A percentile compares a stretch with the other conserved stretches of the same genome.
These are phyloP conservation scores for Arthrobotrys iridis DNA, from an alignment of 2,329 filamentous ascomycete genomes.

Conservation along the genomic window DNA sequence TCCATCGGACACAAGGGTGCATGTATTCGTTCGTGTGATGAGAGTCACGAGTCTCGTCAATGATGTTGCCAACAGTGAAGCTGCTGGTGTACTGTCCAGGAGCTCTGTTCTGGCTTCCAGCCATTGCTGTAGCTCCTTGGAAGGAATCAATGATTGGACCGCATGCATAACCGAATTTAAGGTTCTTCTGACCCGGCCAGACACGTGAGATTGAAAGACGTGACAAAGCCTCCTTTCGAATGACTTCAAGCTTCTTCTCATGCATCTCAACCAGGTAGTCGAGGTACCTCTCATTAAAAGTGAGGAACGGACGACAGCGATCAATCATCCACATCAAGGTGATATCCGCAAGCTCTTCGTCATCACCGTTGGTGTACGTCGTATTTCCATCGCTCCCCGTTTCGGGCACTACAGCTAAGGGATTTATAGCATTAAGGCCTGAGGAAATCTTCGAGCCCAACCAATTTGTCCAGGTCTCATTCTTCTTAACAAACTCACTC, in stretches of 20 bases:
- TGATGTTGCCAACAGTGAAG: slow-evolving; percentile 44
- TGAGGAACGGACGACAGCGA: slow-evolving; percentile 56
- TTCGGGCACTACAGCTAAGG: slow-evolving; percentile 18
- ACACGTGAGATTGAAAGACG: slow-evolving; percentile 18
- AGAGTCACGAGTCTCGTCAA: slow-evolving; percentile 33
- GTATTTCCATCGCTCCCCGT: slow-evolving; percentile 32
- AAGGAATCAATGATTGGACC: slow-evolving; percentile 45
- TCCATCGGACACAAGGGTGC: slow-evolving; percentile 47
- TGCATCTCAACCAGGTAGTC: slow-evolving; percentile 35
- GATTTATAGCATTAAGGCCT: slow-evolving; percentile 36
- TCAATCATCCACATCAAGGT: slow-evolving; percentile 63
- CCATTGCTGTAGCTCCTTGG: slow-evolving; percentile 31
- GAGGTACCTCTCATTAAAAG: slow-evolving; percentile 56
- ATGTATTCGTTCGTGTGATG: slow-evolving; percentile 52
- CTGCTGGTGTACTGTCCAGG: slow-evolving; percentile 44
- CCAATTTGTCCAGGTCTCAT: slow-evolving; percentile 20
- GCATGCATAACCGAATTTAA: slow-evolving; percentile 45
- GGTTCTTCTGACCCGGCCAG: slow-evolving; percentile 30
- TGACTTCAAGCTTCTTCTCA: slow-evolving; percentile 29
- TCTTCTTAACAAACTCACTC: slow-evolving; percentile 40
- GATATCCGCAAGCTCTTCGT: slow-evolving; percentile 60
- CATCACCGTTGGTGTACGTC: slow-evolving; percentile 34
- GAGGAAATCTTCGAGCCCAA: slow-evolving; percentile 24
- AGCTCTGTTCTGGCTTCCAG: slow-evolving; percentile 40
- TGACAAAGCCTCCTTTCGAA: slow-evolving; percentile 31